Conservation (phyloP, 1,284 basidiomycete genomes). For the Rhodotorula glutinis region DNA sequence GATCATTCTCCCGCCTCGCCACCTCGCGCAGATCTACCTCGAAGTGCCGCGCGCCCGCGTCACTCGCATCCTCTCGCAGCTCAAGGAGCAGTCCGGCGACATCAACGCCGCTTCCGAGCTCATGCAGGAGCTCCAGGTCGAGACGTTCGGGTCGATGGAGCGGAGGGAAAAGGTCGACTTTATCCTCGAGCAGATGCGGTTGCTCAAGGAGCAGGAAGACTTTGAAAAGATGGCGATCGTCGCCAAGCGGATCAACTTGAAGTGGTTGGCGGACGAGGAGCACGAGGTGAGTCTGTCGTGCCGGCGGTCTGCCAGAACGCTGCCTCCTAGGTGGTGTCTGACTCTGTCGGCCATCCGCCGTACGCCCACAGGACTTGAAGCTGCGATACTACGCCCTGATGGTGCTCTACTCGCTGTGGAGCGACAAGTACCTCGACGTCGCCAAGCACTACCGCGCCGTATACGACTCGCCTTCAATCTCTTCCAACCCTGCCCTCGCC, state of each 20-base stretch:
- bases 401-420: slow-evolving; percentile 86
- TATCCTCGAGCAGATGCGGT: slow-evolving; percentile 95
- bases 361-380: slow-evolving; percentile 75
- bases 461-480: slow-evolving; percentile 74
- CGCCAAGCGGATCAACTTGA: slow-evolving; percentile 86
- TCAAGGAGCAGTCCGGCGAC: slow-evolving; percentile 70
- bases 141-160: slow-evolving; percentile 98
- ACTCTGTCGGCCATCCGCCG: neutral
- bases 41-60: slow-evolving; percentile 95
- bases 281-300: slow-evolving; percentile 64
- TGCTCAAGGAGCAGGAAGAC: slow-evolving; percentile 71
- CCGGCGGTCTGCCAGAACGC: neutral
- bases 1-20: neutral
- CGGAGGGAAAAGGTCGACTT: slow-evolving; percentile 97
- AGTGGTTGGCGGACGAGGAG: slow-evolving; percentile 81
- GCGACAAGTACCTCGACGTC: slow-evolving; percentile 82
- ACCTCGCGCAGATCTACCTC: slow-evolving; percentile 74
- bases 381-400: slow-evolving; percentile 93
- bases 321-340: slow-evolving; percentile 13
- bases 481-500: slow-evolving; percentile 24
- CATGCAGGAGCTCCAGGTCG: slow-evolving; percentile 91
- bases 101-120: slow-evolving; percentile 76
- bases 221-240: slow-evolving; percentile 91
- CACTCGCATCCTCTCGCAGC: slow-evolving; percentile 73
- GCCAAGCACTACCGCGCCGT: slow-evolving; percentile 95